Percentiles rank a stretch among this genome's conserved stretches.
Evolutionary conservation across 192 early-diverging fungal genomes (phyloP).

Genomic region (Polychytrium aggregatum): DNA sequence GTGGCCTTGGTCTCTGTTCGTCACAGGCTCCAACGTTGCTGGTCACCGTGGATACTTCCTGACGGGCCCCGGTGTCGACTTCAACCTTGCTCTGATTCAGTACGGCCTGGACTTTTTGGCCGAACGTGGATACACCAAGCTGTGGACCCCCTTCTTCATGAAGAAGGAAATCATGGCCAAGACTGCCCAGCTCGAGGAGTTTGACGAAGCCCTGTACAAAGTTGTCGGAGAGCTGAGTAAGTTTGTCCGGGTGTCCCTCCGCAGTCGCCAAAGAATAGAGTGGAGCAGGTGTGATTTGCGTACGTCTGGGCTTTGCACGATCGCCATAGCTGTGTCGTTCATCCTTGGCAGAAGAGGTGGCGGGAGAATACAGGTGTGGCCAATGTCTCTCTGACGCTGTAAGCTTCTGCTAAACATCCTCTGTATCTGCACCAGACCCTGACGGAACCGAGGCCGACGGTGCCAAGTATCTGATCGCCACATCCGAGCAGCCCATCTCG

Average conservation of each 20-base stretch:
- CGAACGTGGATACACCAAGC: slow-evolving; percentile 72
- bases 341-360: too few relatives aligned
- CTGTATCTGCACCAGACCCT: too few relatives aligned
- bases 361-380: too few relatives aligned
- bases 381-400: too few relatives aligned
- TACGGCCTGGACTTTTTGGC: slow-evolving; percentile 91
- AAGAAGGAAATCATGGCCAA: slow-evolving; percentile 92
- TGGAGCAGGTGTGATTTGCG: too few relatives aligned
- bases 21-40: slow-evolving; percentile 68
- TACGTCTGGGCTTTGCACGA: too few relatives aligned
- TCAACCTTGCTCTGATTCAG: slow-evolving; percentile 92
- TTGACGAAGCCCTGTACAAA: slow-evolving; percentile 98
- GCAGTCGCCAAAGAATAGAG: too few relatives aligned
- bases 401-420: too few relatives aligned
- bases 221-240: slow-evolving; percentile 40
- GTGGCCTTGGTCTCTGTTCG: too few relatives aligned
- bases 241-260: too few relatives aligned
- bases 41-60: slow-evolving; percentile 99
- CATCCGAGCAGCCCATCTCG: slow-evolving; percentile 96
- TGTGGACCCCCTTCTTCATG: slow-evolving; percentile 99
- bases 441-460: slow-evolving; percentile 53
- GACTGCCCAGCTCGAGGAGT: slow-evolving; percentile 95
- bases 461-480: slow-evolving; percentile 94
- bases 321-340: too few relatives aligned
- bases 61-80: slow-evolving; percentile 85